A percentile compares a stretch with the other conserved stretches of the same genome.
phyloP scores from a whole-genome alignment of 176 grass and related monocot species.

The Alloteropsis semialata region DNA sequence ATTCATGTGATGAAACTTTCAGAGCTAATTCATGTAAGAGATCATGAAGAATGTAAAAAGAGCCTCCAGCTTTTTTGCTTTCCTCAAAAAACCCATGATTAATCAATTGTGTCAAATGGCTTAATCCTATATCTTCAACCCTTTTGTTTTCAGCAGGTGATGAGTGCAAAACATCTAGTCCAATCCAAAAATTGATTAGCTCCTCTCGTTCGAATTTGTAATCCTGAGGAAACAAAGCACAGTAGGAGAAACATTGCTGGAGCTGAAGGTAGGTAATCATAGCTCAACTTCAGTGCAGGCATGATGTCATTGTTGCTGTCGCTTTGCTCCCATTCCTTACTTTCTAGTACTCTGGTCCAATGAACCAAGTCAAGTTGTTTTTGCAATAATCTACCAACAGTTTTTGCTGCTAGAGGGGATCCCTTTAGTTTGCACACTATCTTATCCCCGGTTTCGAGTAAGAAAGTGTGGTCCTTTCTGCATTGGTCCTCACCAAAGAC shows the following conservation, averaged over 20 bases:
- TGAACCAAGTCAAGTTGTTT: not conserved
- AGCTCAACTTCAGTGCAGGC: constrained; percentile 30
- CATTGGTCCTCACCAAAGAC: not conserved
- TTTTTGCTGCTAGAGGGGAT: constrained; percentile 9
- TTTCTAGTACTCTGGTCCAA: not conserved
- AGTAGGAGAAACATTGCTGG: constrained; percentile 13
- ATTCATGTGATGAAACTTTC: constrained; percentile 12
- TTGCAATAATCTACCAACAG: constrained; percentile 14
- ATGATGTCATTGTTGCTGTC: not conserved
- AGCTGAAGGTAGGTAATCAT: constrained; percentile 17
- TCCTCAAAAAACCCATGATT: not conserved
- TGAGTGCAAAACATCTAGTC: not conserved
- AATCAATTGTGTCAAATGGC: not conserved
- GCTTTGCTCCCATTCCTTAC: constrained; percentile 1
- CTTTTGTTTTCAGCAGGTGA: not conserved
- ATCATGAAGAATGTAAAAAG: constrained; percentile 2
- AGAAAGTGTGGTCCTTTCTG: not conserved
- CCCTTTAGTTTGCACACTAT: no score
- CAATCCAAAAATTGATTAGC: constrained; percentile 22
- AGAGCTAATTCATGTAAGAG: not conserved
- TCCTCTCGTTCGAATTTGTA: not conserved
- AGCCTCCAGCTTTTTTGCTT: fast-evolving
- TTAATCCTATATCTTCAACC: not conserved
- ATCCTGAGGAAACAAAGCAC: constrained; percentile 22
- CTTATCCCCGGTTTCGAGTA: no score